Percentiles rank a stretch among this genome's conserved stretches.
Conservation (phyloP, 345 rosid genomes). For the Trapa bicornis region DNA sequence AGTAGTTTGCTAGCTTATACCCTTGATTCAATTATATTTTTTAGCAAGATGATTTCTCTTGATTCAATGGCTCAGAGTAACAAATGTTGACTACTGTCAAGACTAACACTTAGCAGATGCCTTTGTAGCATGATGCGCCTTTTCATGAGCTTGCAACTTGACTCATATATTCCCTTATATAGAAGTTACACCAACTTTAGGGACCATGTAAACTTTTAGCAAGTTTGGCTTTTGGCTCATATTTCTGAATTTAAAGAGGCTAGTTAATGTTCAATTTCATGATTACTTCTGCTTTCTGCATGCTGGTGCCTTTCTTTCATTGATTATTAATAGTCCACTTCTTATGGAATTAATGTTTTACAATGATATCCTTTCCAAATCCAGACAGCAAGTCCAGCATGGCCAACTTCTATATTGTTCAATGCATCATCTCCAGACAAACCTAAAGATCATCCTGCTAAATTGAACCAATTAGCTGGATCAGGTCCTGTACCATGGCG, state of each 20-base stretch:
- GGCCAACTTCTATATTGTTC: conserved; percentile 33
- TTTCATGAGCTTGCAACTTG: not conserved
- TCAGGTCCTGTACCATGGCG: conserved; percentile 69
- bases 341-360: not conserved
- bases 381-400: conserved; percentile 49
- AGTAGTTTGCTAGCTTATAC: not conserved
- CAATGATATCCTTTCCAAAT: conserved; percentile 30
- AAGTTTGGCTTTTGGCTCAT: not conserved
- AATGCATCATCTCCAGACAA: conserved; percentile 41
- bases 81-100: not conserved
- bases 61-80: not conserved
- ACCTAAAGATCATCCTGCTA: conserved; percentile 36
- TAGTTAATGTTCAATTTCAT: not conserved
- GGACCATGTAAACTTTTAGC: not conserved
- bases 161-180: not conserved
- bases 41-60: not conserved
- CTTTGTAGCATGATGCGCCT: not conserved
- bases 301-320: not conserved
- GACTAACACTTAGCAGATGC: not conserved
- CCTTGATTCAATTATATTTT: not conserved
- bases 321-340: not conserved
- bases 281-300: not conserved
- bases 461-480: conserved; percentile 61
- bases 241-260: not conserved
- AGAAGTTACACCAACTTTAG: not conserved